These are phyloP conservation scores for Diaporthe destruens DNA, from an alignment of 2,329 filamentous ascomycete genomes.

Conservation along the genomic window DNA sequence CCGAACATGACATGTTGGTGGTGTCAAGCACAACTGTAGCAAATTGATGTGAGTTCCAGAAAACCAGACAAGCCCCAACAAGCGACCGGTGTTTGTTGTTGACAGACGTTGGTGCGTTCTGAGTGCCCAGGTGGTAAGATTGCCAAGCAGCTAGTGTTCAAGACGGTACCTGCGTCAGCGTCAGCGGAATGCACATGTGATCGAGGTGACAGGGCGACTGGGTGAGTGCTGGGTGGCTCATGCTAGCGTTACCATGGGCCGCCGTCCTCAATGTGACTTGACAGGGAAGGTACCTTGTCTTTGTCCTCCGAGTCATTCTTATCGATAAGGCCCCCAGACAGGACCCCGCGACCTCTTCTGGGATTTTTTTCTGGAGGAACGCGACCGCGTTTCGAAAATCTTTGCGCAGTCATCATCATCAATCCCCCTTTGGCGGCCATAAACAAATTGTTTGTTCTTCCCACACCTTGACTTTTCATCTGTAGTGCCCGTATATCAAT, in stretches of 20 bases:
- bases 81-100: background rate
- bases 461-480: conserved; percentile 6
- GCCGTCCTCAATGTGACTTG: background rate
- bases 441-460: background rate
- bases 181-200: background rate
- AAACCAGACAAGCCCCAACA: background rate
- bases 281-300: conserved; percentile 19
- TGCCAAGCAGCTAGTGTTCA: background rate
- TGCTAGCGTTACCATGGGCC: conserved; percentile 3
- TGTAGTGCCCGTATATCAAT: background rate
- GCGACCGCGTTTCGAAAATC: conserved; percentile 39
- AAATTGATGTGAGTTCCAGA: background rate
- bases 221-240: background rate
- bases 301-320: conserved; percentile 29
- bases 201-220: background rate
- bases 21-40: background rate
- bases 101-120: background rate
- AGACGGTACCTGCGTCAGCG: background rate
- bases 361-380: conserved; percentile 25
- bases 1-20: background rate
- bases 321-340: conserved; percentile 38
- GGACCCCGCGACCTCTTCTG: conserved; percentile 35
- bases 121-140: background rate
- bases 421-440: conserved; percentile 21
- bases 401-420: conserved; percentile 37